Conservation (phyloP, 768 basidiomycete genomes). For the Xanthoconium stramineum region DNA sequence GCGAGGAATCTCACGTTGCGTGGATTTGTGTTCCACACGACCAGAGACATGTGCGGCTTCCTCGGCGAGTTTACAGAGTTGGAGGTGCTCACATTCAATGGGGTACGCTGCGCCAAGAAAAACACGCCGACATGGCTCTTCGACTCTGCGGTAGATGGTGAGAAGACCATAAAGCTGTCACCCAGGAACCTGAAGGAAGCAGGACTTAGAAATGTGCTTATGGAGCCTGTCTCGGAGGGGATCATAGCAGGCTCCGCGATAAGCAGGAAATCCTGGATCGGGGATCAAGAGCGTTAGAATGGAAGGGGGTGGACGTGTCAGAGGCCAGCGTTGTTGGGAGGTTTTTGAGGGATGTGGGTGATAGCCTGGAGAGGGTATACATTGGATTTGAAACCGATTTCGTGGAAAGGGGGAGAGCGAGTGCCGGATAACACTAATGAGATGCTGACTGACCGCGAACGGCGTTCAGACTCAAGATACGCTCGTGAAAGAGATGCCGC, state of each 20-base stretch:
- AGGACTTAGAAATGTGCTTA: constrained; percentile 22
- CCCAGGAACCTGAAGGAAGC: constrained; percentile 23
- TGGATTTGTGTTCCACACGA: constrained; percentile 25
- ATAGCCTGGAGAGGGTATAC: constrained; percentile 22
- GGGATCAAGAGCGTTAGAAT: constrained; percentile 24
- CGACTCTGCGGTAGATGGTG: constrained; percentile 1
- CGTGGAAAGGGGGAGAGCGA: constrained; percentile 30
- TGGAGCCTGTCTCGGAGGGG: constrained; percentile 29
- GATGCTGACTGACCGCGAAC: constrained; percentile 6
- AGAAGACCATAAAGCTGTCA: constrained; percentile 13
- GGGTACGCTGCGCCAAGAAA: constrained; percentile 25
- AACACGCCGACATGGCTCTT: constrained; percentile 13
- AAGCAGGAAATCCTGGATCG: constrained; percentile 3
- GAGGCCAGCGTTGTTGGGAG: constrained; percentile 27
- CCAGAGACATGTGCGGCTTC: constrained; percentile 27
- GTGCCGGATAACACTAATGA: not conserved
- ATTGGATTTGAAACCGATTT: constrained; percentile 32
- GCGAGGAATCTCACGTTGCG: constrained; percentile 21
- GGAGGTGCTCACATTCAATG: constrained; percentile 29
- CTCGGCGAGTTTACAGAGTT: constrained; percentile 26
- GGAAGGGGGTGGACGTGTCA: constrained; percentile 26
- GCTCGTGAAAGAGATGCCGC: constrained; percentile 27
- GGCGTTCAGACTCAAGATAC: constrained; percentile 18
- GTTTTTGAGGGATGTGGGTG: constrained; percentile 23
- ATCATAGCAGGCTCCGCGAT: constrained; percentile 20